phyloP scores from a whole-genome alignment of 305 asterid genomes.

The Rubia balearica region DNA sequence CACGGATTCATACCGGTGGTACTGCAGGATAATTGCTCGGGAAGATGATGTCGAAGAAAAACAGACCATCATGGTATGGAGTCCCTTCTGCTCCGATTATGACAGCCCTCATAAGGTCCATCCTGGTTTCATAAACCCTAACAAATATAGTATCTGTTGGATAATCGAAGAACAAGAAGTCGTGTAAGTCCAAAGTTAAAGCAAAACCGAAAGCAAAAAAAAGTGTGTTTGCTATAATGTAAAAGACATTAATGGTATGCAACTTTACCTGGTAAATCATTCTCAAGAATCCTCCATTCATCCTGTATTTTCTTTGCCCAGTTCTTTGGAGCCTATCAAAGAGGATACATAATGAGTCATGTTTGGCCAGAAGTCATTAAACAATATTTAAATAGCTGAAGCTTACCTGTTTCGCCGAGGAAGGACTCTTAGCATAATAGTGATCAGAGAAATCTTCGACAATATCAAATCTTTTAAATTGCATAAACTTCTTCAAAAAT shows the following conservation, averaged over 20 bases:
- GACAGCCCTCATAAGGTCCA: conserved; percentile 90
- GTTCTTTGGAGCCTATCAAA: conserved; percentile 53
- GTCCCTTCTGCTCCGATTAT: conserved; percentile 95
- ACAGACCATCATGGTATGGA: conserved; percentile 94
- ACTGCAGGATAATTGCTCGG: conserved; percentile 70
- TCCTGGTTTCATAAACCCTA: conserved; percentile 79
- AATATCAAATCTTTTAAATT: conserved; percentile 65
- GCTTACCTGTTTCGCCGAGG: conserved; percentile 43
- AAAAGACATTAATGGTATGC: not conserved
- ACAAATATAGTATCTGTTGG: conserved; percentile 68
- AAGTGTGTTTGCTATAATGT: not conserved
- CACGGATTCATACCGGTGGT: conserved; percentile 65
- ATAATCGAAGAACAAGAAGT: conserved; percentile 6
- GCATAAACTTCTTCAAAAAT: conserved; percentile 33
- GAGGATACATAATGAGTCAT: conserved; percentile 2
- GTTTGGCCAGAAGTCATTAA: conserved; percentile 11
- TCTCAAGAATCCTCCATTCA: conserved; percentile 88
- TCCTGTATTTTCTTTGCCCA: conserved; percentile 90
- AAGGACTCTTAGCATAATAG: conserved; percentile 31
- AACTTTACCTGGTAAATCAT: conserved; percentile 78
- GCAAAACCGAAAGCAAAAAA: not conserved
- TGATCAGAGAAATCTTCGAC: conserved; percentile 68
- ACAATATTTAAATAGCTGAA: conserved; percentile 9
- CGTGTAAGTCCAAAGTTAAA: not conserved
- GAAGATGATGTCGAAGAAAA: conserved; percentile 79